Base-by-base conservation (phyloP, 306 rosid genomes). In the Senna tora region DNA sequence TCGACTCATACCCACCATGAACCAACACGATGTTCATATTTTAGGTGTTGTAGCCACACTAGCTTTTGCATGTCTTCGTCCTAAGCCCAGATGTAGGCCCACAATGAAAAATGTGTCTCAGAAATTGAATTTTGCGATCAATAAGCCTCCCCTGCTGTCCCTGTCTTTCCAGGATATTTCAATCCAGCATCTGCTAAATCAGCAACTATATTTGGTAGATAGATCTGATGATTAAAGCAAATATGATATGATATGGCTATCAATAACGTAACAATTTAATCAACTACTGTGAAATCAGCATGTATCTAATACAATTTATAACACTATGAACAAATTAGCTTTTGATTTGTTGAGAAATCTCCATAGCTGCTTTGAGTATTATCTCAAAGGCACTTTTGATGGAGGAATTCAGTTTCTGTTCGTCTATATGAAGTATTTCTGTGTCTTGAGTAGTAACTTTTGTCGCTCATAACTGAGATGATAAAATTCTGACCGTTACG, bases 381-480 rank as follows among this genome's bases (percentile, higher is more conserved):
- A 19, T 72, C 17, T 86, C 79, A 22, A 73, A 80, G 21, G 91
- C 84, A 14, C 30, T 69, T 33, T 82, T 83, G 74, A 89, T 74
- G 65, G 77, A 80, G 13, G 85, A 74, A 46, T 65, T 78, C 53
- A 86, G 77, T 39, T 77, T 82, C 2, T 75, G 46, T 16, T 76
- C 79, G 9, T 89, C 83, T 5, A 89, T 5, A 89, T 83, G 65
- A 82, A 50, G 5, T 65, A 79, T 30, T 80, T 84, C 67, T 86
- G 82, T 0, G 73, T 71, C 22, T 78, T 76, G 16, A 82, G 50
- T n/a, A 9, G 82, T 42, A 53, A 88, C 73, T 63, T 85, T 76
- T 46, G 9, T 88, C 86, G 78, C 91, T 88, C 68, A 82, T 41
- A 0, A 88, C 63, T 16, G 89, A n/a, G n/a, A n/a, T n/a, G n/a